These are phyloP conservation scores for Peronospora belbahrii DNA, from an alignment of 352 stramenopile species.

Conservation along the genomic window DNA sequence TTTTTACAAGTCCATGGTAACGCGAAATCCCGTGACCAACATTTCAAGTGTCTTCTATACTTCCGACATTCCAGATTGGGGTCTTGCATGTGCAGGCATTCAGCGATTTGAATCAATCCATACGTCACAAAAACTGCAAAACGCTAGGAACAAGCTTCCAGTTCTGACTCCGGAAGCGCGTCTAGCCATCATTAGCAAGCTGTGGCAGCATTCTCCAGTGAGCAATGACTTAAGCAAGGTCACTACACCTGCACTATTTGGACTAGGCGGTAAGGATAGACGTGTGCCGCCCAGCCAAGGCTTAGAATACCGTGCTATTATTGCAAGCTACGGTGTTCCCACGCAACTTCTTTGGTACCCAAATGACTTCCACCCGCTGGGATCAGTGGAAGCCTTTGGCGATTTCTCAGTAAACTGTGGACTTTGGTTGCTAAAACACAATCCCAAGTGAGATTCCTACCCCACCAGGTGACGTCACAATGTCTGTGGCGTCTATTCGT, in stretches of 20 bases:
- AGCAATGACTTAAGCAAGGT: slow-evolving; percentile 79
- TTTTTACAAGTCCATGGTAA: slow-evolving; percentile 88
- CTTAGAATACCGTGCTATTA: slow-evolving; percentile 88
- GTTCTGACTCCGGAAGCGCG: slow-evolving; percentile 39
- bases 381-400: slow-evolving; percentile 50
- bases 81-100: slow-evolving; percentile 79
- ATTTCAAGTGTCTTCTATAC: slow-evolving; percentile 90
- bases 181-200: slow-evolving; percentile 53
- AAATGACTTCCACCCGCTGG: slow-evolving; percentile 64
- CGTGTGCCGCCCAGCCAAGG: slow-evolving; percentile 88
- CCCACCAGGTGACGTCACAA: no score
- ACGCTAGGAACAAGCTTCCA: slow-evolving; percentile 18
- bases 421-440: slow-evolving; percentile 63
- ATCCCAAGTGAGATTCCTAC: slow-evolving; percentile 26
- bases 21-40: slow-evolving; percentile 91
- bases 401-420: slow-evolving; percentile 77
- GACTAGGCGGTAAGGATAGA: slow-evolving; percentile 87
- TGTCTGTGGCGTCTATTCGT: no score
- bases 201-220: slow-evolving; percentile 88
- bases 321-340: slow-evolving; percentile 47
- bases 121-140: slow-evolving; percentile 49
- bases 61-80: slow-evolving; percentile 97
- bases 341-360: slow-evolving; percentile 67
- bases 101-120: slow-evolving; percentile 81
- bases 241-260: slow-evolving; percentile 87